Base-by-base conservation (phyloP, 352 stramenopile genomes). In the Pythium rhizo-oryzae region DNA sequence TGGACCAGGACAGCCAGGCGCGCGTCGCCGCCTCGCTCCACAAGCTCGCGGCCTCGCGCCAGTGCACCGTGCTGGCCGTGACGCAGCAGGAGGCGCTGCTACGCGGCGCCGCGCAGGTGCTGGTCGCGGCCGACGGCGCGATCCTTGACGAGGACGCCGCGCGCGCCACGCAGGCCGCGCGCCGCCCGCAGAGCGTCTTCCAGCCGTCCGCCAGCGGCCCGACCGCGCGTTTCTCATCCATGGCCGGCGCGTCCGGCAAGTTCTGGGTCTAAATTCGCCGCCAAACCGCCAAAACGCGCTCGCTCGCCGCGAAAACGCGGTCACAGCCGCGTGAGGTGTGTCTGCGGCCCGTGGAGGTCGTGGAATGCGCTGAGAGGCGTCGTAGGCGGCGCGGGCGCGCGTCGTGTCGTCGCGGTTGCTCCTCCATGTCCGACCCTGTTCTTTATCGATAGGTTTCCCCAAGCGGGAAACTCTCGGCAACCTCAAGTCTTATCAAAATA, bases 1-100 rank as follows among this genome's bases (percentile, higher is more conserved):
- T 87, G 7, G 78, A 86, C 59, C 65, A 80, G 33, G 61, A 74
- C 11, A 70, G 67, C 49, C 30, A 51, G 44, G 50, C 33, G 11
- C 59, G 59, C 33, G 47, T 65, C 19, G 39, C 33, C n/a, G 30
- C 28, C 19, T 47, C 59, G 33, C 59, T 65, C 18, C 47, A 51
- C 19, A 19, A 28, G 59, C 59, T 65, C n/a, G 28, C 59, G 11
- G 23, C 53, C 23, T 30, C 33, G 21, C 12, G 35, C 16, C 30
- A 50, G 30, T 58, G 49, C 30, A 65, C 59, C 0, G 59, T 65
- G 59, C 33, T 65, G 46, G 59, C 59, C 4, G 59, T 65, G n/a
- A 65, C 46, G n/a, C 46, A 57, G 30, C 59, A 65, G 23, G 59
- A 65, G 2, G 1, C 30, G 16, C 41, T 65, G 1, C 19, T 65